A percentile compares a stretch with the other conserved stretches of the same genome.
These are phyloP conservation scores for Syncephalastrum sp. DNA, from an alignment of 371 early-diverging fungal genomes.

Conservation along the genomic window DNA sequence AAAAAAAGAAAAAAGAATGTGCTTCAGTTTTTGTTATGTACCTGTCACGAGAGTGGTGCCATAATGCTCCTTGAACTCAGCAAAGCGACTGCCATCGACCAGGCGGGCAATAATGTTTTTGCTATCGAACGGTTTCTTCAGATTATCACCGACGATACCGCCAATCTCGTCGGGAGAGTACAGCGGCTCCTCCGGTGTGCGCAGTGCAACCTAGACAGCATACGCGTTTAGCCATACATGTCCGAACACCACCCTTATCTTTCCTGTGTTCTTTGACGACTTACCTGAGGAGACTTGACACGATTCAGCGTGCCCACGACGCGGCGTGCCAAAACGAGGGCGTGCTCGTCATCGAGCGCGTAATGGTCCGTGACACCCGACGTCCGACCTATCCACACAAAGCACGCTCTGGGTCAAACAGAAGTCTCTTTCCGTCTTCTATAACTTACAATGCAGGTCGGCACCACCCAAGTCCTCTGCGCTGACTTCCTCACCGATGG, in stretches of 20 bases:
- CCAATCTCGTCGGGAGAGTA: slow-evolving; percentile 86
- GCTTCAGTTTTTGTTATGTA: slow-evolving; percentile 14
- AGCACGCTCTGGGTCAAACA: neutral
- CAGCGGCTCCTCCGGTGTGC: slow-evolving; percentile 76
- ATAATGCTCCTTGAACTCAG: slow-evolving; percentile 95
- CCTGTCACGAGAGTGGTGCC: slow-evolving; percentile 93
- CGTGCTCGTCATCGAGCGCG: slow-evolving; percentile 92
- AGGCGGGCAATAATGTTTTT: slow-evolving; percentile 94
- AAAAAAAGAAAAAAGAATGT: neutral
- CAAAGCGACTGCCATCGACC: slow-evolving; percentile 92
- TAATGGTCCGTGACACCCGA: slow-evolving; percentile 97
- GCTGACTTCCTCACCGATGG: slow-evolving; percentile 94
- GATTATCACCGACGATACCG: slow-evolving; percentile 95
- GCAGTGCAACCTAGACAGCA: slow-evolving; percentile 38
- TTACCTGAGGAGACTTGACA: slow-evolving; percentile 61
- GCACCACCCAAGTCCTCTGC: slow-evolving; percentile 97
- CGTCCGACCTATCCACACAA: slow-evolving; percentile 50
- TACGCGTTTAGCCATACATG: neutral
- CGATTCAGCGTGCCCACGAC: slow-evolving; percentile 86
- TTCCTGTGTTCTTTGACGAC: too few species aligned
- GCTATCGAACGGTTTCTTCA: slow-evolving; percentile 90
- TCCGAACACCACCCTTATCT: too few species aligned
- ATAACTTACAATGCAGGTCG: slow-evolving; percentile 87
- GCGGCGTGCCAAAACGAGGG: slow-evolving; percentile 83
- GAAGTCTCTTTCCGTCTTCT: neutral